Evolutionary conservation across 345 rosid genomes (phyloP).

Genomic region (Litchi chinensis): DNA sequence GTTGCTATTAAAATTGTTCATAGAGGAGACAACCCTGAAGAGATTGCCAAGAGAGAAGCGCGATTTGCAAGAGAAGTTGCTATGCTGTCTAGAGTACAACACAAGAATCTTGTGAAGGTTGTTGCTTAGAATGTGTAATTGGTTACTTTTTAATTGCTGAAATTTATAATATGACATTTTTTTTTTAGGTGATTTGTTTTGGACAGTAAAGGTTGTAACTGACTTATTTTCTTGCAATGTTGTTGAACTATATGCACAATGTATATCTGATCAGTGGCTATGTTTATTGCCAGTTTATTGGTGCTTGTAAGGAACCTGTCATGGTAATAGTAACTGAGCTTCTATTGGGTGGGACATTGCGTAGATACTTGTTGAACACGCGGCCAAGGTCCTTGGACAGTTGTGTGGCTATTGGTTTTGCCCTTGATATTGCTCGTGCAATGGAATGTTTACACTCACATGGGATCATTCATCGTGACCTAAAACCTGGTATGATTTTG

Average conservation of each 20-base stretch:
- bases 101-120: constrained; percentile 94
- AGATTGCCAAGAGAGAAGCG: constrained; percentile 71
- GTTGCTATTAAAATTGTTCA: constrained; percentile 87
- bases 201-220: not conserved
- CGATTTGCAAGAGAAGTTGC: constrained; percentile 87
- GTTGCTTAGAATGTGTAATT: not conserved
- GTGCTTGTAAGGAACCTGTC: constrained; percentile 93
- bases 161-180: not conserved
- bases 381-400: constrained; percentile 75
- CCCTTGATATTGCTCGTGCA: constrained; percentile 98
- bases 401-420: constrained; percentile 71
- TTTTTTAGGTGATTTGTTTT: not conserved
- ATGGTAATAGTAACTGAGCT: constrained; percentile 99
- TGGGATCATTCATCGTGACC: constrained; percentile 96
- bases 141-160: constrained; percentile 4
- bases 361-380: constrained; percentile 68
- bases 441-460: constrained; percentile 97
- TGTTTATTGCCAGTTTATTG: constrained; percentile 67
- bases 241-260: not conserved
- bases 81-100: constrained; percentile 90
- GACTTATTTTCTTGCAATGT: not conserved
- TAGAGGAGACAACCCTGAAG: constrained; percentile 83
- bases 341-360: constrained; percentile 81
- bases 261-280: not conserved
- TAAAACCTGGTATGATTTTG: constrained; percentile 78